Evolutionary conservation across 2,329 filamentous ascomycete species (phyloP).

Genomic region (Moelleriella libera): DNA sequence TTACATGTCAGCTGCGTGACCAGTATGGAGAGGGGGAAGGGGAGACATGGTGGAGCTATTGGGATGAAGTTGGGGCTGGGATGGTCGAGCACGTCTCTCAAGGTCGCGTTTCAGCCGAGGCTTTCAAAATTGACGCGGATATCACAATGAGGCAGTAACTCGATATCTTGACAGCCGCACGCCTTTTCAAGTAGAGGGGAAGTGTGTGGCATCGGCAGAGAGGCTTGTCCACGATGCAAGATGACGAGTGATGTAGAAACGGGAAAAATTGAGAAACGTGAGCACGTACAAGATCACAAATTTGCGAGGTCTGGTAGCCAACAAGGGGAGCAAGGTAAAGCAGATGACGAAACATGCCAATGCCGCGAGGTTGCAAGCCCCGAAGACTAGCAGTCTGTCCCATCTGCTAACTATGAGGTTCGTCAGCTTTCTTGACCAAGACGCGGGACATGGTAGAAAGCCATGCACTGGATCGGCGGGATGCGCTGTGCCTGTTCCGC

Average conservation of each 20-base stretch:
- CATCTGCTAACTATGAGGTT: conserved; percentile 71
- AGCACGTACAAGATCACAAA: conserved; percentile 89
- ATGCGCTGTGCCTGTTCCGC: conserved; percentile 30
- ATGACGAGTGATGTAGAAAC: too few relatives aligned
- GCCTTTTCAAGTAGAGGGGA: too few relatives aligned
- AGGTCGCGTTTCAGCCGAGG: too few relatives aligned
- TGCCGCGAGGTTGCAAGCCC: conserved; percentile 77
- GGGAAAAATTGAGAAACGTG: too few relatives aligned
- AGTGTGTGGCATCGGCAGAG: too few relatives aligned
- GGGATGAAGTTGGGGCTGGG: too few relatives aligned
- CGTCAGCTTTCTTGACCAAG: conserved; percentile 22
- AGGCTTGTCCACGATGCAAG: too few relatives aligned
- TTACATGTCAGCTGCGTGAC: conserved; percentile 11
- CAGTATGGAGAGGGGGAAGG: not conserved
- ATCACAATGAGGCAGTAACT: too few relatives aligned
- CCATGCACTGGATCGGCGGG: conserved; percentile 14
- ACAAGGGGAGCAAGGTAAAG: conserved; percentile 77
- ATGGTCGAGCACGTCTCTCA: too few relatives aligned
- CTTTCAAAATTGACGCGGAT: too few relatives aligned
- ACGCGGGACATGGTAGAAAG: conserved; percentile 28
- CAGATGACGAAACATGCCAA: conserved; percentile 85
- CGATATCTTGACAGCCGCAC: too few relatives aligned
- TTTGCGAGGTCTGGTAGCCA: conserved; percentile 73
- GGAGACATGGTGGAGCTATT: too few relatives aligned
- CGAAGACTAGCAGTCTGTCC: conserved; percentile 90